phyloP scores from a whole-genome alignment of 2,329 filamentous ascomycete species.

The Colletotrichum gloeosporioides region DNA sequence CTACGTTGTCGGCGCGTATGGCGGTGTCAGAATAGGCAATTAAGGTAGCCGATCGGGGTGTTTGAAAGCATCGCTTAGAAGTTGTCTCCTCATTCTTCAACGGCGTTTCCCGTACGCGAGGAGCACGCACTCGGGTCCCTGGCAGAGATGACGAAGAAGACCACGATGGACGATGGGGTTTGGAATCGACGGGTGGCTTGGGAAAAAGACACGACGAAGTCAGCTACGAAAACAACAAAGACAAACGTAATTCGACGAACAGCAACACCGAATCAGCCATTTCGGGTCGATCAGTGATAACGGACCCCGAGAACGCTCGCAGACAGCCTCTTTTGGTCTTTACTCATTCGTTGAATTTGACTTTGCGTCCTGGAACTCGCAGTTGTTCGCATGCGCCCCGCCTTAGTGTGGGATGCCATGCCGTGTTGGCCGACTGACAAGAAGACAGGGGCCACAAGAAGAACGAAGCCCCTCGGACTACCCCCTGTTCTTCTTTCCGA shows the following conservation, averaged over 20 bases:
- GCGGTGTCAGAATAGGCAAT: background rate
- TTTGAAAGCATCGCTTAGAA: background rate
- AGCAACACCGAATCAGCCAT: background rate
- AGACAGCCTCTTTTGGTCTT: background rate
- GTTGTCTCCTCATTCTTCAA: background rate
- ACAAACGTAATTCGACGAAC: background rate
- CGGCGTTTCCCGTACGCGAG: background rate
- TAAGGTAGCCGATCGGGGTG: background rate
- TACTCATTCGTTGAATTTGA: background rate
- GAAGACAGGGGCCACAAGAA: background rate
- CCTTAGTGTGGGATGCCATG: background rate
- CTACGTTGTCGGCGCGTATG: background rate
- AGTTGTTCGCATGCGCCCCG: background rate
- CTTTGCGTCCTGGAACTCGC: background rate
- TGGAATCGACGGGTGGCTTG: background rate
- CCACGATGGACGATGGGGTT: background rate
- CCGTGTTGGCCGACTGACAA: background rate
- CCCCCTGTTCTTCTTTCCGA: background rate
- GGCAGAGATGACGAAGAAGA: background rate
- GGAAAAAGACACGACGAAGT: background rate
- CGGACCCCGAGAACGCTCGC: background rate
- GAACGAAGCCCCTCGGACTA: background rate
- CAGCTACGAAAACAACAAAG: background rate
- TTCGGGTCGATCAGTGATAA: background rate
- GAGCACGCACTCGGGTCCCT: background rate